Conservation (phyloP, 140 eudicot genomes). For the Oenanthe javanica region DNA sequence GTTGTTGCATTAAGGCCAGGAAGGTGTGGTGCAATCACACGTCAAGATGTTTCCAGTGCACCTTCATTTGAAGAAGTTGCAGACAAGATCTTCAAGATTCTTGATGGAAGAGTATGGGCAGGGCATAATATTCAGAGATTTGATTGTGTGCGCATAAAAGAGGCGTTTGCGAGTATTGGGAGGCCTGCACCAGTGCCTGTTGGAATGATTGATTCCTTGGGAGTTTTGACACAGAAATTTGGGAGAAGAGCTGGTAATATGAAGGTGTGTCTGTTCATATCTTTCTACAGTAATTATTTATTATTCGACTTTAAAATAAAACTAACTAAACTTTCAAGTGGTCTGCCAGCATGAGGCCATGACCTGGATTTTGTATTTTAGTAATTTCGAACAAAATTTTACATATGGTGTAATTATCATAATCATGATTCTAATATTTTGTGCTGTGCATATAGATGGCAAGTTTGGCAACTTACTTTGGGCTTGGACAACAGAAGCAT, state of each 20-base stretch:
- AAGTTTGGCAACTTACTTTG: conserved; percentile 76
- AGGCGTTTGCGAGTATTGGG: conserved; percentile 68
- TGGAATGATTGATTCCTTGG: conserved; percentile 79
- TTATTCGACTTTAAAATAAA: too few relatives aligned
- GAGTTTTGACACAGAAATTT: conserved; percentile 66
- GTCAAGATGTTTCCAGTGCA: conserved; percentile 49
- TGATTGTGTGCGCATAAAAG: conserved; percentile 73
- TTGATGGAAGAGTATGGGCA: conserved; percentile 92
- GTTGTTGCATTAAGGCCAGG: conserved; percentile 57
- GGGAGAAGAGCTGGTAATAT: conserved; percentile 96
- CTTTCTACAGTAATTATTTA: neutral
- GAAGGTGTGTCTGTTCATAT: conserved; percentile 43
- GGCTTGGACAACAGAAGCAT: conserved; percentile 92
- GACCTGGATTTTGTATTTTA: neutral
- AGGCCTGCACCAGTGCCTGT: conserved; percentile 67
- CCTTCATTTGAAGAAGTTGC: conserved; percentile 84
- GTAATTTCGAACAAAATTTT: neutral
- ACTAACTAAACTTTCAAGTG: too few relatives aligned
- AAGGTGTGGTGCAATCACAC: conserved; percentile 65
- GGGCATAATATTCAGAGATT: conserved; percentile 90
- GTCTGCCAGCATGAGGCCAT: neutral
- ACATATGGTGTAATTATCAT: neutral
- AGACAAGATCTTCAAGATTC: conserved; percentile 48
- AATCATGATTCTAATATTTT: neutral
- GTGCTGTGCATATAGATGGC: conserved; percentile 53